Base-by-base conservation (phyloP, 345 rosid species). In the Syzygium aromaticum region DNA sequence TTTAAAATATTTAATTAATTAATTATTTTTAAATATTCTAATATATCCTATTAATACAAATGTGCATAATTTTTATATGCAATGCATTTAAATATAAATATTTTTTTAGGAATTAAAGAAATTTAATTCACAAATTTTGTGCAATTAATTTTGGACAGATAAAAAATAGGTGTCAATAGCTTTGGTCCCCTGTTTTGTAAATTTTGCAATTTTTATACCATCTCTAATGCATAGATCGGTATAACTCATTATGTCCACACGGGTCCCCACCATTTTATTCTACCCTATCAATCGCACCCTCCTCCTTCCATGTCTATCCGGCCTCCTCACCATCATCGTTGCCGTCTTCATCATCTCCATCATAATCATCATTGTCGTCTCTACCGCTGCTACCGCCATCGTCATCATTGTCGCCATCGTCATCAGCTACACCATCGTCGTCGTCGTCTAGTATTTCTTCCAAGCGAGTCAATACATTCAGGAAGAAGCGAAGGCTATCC, bases 321-420 rank as follows among this genome's bases (percentile, higher is more conserved):
- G 3, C 40, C 11, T 63, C 77, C 77, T 63, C 77, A 7, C 15
- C 77, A 63, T 63, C 40, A 15, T 63, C 10, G 21, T 63, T 28
- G 77, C 17, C 38, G 38, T 30, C 77, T 63, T 28, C 38, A n/a
- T 63, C 33, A 28, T 28, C 38, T 14, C 77, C 77, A 63, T 14
- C 77, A 63, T 17, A 33, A n/a, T 30, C 40, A 33, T 28, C 1
- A 10, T 14, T 15, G 40, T 63, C 77, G 30, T 28, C 21, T 14
- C 30, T 10, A 3, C 8, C 1, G 1, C 30, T 27, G 7, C 64
- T 28, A 1, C 12, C 13, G 30, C n/a, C 2, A n/a, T 61, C 8
- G 6, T 15, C 9, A 0, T 15, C 30, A 12, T 61, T n/a, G 33
- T 12, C 19, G 17, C n/a, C 33, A 0, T 61, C 17, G 7, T 61